Conservation (phyloP, 495 filamentous ascomycete species). For the Penicillium salamii region DNA sequence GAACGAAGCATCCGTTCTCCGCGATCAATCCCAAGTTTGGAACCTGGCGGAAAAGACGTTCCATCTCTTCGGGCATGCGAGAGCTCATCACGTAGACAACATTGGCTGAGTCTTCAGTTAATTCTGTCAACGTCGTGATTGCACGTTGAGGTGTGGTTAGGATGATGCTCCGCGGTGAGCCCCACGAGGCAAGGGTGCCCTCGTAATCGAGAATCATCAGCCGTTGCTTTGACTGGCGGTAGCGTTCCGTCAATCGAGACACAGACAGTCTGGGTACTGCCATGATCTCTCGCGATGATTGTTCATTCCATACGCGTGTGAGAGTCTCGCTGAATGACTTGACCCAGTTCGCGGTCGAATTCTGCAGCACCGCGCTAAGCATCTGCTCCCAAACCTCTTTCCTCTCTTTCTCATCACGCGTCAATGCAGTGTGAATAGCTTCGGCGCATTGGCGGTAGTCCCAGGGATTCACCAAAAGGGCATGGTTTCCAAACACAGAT, state of each 20-base stretch:
- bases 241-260: conserved; percentile 57
- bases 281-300: conserved; percentile 75
- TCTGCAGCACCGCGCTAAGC: conserved; percentile 69
- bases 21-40: conserved; percentile 81
- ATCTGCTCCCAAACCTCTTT: conserved; percentile 69
- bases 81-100: conserved; percentile 93
- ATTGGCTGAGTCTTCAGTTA: conserved; percentile 73
- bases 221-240: conserved; percentile 59
- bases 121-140: conserved; percentile 72
- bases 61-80: conserved; percentile 80
- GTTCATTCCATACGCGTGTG: conserved; percentile 71
- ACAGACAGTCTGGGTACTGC: conserved; percentile 80
- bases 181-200: conserved; percentile 83
- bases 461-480: conserved; percentile 87
- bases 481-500: conserved; percentile 70
- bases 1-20: conserved; percentile 88
- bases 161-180: conserved; percentile 73
- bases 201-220: conserved; percentile 91
- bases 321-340: conserved; percentile 66
- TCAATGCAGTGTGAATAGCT: conserved; percentile 76
- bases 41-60: conserved; percentile 74
- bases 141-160: conserved; percentile 80
- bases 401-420: conserved; percentile 71
- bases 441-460: conserved; percentile 81
- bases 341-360: conserved; percentile 83